These are phyloP conservation scores for Termitomyces eurrhizus DNA, from an alignment of 768 basidiomycete genomes.

Conservation along the genomic window DNA sequence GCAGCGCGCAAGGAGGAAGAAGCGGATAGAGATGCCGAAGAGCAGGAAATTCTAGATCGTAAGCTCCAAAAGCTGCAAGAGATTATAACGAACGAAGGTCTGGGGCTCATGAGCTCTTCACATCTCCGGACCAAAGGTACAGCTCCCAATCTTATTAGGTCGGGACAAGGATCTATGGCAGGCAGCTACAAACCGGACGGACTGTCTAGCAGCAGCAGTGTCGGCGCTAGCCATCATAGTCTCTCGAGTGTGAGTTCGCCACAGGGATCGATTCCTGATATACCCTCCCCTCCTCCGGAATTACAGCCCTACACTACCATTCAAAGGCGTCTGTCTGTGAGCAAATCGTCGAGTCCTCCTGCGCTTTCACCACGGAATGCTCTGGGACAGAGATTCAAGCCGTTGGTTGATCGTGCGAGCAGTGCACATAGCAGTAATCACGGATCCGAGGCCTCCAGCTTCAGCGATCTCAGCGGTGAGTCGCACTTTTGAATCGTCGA, in stretches of 20 bases:
- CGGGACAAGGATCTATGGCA: slow-evolving; percentile 29
- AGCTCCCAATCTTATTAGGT: slow-evolving; percentile 42
- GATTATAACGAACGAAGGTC: slow-evolving; percentile 69
- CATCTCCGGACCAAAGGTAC: slow-evolving; percentile 36
- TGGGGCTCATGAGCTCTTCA: slow-evolving; percentile 60
- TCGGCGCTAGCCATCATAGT: slow-evolving; percentile 50
- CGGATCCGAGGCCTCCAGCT: slow-evolving; percentile 74
- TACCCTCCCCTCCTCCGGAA: slow-evolving; percentile 66
- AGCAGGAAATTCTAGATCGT: slow-evolving; percentile 60
- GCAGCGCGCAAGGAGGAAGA: slow-evolving; percentile 78
- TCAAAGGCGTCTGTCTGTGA: slow-evolving; percentile 45
- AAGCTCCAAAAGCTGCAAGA: slow-evolving; percentile 67
- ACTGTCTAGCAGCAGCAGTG: slow-evolving; percentile 48
- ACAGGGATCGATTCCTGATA: slow-evolving; percentile 76
- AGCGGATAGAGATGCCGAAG: slow-evolving; percentile 60
- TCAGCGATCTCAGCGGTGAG: slow-evolving; percentile 81
- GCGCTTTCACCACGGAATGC: slow-evolving; percentile 53
- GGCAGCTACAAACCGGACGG: slow-evolving; percentile 33
- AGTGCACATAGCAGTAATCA: slow-evolving; percentile 61
- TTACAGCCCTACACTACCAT: slow-evolving; percentile 52
- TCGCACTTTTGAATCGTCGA: background rate
- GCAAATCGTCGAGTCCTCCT: slow-evolving; percentile 62
- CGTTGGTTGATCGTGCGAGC: slow-evolving; percentile 35
- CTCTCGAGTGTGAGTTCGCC: slow-evolving; percentile 72
- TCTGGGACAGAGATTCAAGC: slow-evolving; percentile 46